phyloP scores from a whole-genome alignment of 225 moss, liverwort and hornwort genomes.

The Pleurozium schreberi region DNA sequence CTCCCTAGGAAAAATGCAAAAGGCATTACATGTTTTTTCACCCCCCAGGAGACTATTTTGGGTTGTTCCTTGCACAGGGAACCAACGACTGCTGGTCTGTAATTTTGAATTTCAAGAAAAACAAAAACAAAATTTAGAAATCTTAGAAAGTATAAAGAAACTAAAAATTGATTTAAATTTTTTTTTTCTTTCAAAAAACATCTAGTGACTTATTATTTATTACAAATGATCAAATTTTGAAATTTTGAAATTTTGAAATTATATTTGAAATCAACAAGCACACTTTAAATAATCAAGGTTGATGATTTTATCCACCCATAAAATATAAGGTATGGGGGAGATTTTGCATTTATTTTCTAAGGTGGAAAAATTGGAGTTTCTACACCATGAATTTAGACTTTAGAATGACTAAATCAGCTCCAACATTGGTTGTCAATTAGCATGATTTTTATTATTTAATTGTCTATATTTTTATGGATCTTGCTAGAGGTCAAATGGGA shows the following conservation, averaged over 20 bases:
- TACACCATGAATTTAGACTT: accelerated
- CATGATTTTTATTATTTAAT: neutral
- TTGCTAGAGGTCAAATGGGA: neutral
- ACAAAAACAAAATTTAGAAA: too few relatives aligned
- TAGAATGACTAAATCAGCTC: neutral
- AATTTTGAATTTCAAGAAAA: too few relatives aligned
- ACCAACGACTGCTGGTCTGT: too few relatives aligned
- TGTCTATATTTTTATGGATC: neutral
- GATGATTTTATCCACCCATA: accelerated
- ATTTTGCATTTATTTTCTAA: neutral
- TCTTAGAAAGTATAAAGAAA: too few relatives aligned
- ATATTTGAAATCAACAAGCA: accelerated
- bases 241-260: neutral
- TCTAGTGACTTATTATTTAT: neutral
- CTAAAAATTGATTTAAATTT: too few relatives aligned
- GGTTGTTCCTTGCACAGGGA: too few relatives aligned
- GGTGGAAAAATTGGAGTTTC: too few relatives aligned
- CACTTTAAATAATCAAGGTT: neutral
- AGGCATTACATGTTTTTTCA: too few relatives aligned
- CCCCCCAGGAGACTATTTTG: too few relatives aligned
- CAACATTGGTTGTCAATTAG: neutral
- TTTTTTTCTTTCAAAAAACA: too few relatives aligned
- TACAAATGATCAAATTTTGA: neutral
- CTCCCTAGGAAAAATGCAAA: accelerated
- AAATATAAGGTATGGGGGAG: accelerated